A percentile compares a stretch with the other conserved stretches of the same genome.
These are phyloP conservation scores for Diplodia sapinea DNA, from an alignment of 2,329 filamentous ascomycete species.

Conservation along the genomic window DNA sequence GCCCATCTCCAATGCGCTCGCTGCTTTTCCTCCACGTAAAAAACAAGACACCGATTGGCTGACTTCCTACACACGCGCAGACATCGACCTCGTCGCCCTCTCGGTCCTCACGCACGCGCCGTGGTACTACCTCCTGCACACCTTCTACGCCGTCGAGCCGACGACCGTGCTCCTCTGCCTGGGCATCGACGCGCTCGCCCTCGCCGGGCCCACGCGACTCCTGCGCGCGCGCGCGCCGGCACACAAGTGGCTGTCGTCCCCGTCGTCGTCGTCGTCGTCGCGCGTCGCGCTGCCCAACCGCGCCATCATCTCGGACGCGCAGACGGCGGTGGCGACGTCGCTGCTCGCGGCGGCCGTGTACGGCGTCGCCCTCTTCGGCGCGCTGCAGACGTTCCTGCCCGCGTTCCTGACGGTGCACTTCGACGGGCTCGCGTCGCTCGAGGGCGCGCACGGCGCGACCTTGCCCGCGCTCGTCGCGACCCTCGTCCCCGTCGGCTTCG, in stretches of 20 bases:
- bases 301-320: conserved; percentile 47
- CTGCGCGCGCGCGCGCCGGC: conserved; percentile 70
- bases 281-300: conserved; percentile 47
- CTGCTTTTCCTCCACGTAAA: no score
- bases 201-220: conserved; percentile 75
- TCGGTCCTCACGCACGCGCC: conserved; percentile 74
- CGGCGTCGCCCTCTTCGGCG: conserved; percentile 71
- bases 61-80: conserved; percentile 34
- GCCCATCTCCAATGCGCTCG: conserved; percentile 38
- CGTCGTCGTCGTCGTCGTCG: conserved; percentile 30
- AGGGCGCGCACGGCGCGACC: conserved; percentile 68
- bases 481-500: conserved; percentile 72
- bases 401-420: conserved; percentile 77
- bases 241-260: conserved; percentile 54
- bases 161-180: conserved; percentile 67
- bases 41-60: no score
- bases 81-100: conserved; percentile 53
- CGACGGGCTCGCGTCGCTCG: conserved; percentile 70
- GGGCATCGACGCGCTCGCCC: conserved; percentile 70
- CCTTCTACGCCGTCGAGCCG: conserved; percentile 75
- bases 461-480: conserved; percentile 55
- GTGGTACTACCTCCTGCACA: conserved; percentile 73
- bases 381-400: conserved; percentile 74
- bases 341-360: conserved; percentile 76
- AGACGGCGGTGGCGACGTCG: conserved; percentile 62